phyloP scores from a whole-genome alignment of 1,284 basidiomycete genomes.

The Cutaneotrichosporon sp. region DNA sequence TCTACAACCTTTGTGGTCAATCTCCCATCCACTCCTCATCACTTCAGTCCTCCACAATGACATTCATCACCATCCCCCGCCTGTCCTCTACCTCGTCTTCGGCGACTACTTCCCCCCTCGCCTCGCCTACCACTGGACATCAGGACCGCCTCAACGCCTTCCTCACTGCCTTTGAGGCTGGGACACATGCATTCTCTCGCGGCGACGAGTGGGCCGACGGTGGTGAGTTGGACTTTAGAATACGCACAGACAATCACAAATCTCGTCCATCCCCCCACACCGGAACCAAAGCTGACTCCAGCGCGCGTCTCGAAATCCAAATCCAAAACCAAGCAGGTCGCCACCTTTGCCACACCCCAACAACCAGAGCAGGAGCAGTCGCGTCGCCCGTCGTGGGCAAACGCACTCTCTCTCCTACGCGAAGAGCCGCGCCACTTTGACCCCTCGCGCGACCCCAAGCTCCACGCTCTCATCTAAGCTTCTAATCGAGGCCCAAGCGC shows the following conservation, averaged over 20 bases:
- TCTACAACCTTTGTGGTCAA: too few species aligned
- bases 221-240: constrained; percentile 10
- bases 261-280: not conserved
- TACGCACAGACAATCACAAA: not conserved
- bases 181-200: constrained; percentile 37
- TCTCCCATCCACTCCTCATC: not conserved
- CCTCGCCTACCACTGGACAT: constrained; percentile 16
- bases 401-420: constrained; percentile 20
- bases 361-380: not conserved
- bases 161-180: constrained; percentile 33
- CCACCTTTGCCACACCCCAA: not conserved
- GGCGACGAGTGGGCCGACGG: constrained; percentile 25
- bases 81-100: constrained; percentile 3
- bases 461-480: constrained; percentile 39
- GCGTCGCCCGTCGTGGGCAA: not conserved
- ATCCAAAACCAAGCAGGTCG: not conserved
- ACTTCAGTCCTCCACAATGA: not conserved
- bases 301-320: constrained; percentile 6
- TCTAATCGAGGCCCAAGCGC: not conserved
- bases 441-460: constrained; percentile 43
- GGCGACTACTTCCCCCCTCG: constrained; percentile 16
- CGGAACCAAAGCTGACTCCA: not conserved
- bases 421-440: constrained; percentile 41
- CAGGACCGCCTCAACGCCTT: constrained; percentile 33
- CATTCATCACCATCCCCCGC: constrained; percentile 7